Evolutionary conservation across 768 basidiomycete genomes (phyloP), one percentile per base, ranked within the genome.

Genomic region (Phaeotremella skinneri): DNA sequence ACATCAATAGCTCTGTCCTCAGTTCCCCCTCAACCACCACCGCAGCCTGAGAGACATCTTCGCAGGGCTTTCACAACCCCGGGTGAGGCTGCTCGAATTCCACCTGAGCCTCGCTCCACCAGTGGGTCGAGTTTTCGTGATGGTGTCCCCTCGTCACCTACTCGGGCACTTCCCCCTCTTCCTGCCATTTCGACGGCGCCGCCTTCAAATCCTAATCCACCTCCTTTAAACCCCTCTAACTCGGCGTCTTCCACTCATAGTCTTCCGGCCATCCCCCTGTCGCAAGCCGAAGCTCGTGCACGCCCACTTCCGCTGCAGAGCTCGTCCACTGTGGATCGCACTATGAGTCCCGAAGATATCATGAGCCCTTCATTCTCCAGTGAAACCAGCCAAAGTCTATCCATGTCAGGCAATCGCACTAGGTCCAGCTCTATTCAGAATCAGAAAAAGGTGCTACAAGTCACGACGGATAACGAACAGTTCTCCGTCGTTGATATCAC

Each of bases 401-500:
- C 49, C 9, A 61, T 62, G 59, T 29, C 54, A 68, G 57, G 53
- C 53, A 37, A 43, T 25, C 49, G 71, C 4, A 60, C 64, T 25
- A 45, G 71, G 41, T 64, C 66, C 6, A 64, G 66, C 2, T 68
- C 66, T 16, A 49, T 62, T 3, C 47, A 58, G n/a, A 60, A 50
- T 30, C 59, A 64, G 29, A 69, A 66, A 49, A 55, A 61, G 26
- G 47, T 62, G 21, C 41, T 76, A 29, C 72, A 73, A 55, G 75
- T 72, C 20, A 75, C 75, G 1, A 68, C 62, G 47, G 75, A 76
- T 51, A 75, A 75, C 56, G 75, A 76, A 42, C 64, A 73, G 26
- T 76, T 76, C 56, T 63, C 68, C 3, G 55, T 73, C 11, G 75
- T 76, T 26, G 75, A 76, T 59, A 72, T 76, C 17, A 69, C 74